Evolutionary conservation across 352 stramenopile genomes (phyloP), one percentile per base, ranked within the genome.

Genomic region (Globisporangium paddicum): DNA sequence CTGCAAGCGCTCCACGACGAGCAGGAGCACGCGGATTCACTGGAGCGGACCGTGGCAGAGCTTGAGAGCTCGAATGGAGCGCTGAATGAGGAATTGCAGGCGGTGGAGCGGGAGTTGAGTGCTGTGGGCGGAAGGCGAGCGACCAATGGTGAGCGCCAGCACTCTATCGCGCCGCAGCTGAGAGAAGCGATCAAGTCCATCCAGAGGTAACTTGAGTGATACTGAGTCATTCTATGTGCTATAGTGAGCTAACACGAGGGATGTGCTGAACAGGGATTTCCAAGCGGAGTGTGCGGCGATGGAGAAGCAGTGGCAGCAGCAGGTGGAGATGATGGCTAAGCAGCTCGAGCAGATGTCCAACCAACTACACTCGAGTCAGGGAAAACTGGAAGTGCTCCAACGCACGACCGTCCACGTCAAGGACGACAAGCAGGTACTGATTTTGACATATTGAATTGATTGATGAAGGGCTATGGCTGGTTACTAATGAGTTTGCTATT

Each of bases 341-440:
- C 69, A 82, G 21, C 58, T 90, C 18, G 76, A 87, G 14, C 67
- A 63, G 3, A 30, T 88, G 9, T 69, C 65, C 13, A 69, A 69
- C 10, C 67, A 77, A 32, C 58, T 90, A 16, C 68, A 71, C 16
- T 34, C 68, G 3, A 86, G 78, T 30, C 67, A 90, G 58, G 49
- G 57, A 19, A 82, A 85, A 41, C 50, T 90, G 9, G 69, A 84
- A 44, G 65, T 63, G 2, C 41, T 86, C 14, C 64, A 89, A 61
- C 69, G 62, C 16, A 75, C 72, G 8, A 67, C 66, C 9, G 58
- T 80, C 4, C 73, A 81, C 45, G 66, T 66, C 0, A 79, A 79
- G 13, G 75, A 86, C 52, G 58, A 72, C 18, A 80, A 73, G 19
- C 68, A 81, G 60, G 72, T 79, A 52, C 30, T n/a, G n/a, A n/a